Base-by-base conservation (phyloP, 345 rosid genomes). In the Heritiera fomes region DNA sequence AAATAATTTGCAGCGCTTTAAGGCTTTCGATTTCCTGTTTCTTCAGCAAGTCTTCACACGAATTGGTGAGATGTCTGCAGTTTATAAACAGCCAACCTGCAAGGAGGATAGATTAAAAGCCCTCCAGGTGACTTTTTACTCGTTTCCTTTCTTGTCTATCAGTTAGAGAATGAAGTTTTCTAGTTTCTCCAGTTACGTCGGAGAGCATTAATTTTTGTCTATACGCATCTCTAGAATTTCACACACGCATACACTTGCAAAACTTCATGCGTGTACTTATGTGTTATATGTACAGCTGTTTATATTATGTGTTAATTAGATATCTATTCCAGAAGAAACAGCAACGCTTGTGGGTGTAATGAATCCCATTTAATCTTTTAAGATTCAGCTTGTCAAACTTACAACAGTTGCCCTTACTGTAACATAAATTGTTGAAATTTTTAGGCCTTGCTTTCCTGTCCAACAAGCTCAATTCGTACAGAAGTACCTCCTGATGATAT, bases 391-490 rank as follows among this genome's bases (percentile, higher is more conserved):
- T 34, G 38, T 34, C 38, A 34, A 34, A 34, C 38, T 34, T 34
- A 34, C 38, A 34, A 34, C 38, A 34, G 38, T 34, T 34, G 38
- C 38, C 38, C 38, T 34, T 34, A 34, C 3, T 34, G 38, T 66
- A 43, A 46, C n/a, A 67, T 43, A 63, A 66, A 67, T n/a, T 10
- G 52, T 46, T 68, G n/a, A 45, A 41, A 68, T 45, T 68, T 84
- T 55, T 74, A 90, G 94, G 94, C 94, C 76, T 85, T 89, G 65
- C 74, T 89, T 69, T 82, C 92, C 45, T 90, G 94, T 68, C 94
- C 94, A 0, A 90, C 94, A 3, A 86, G 85, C 17, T 90, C 92
- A 40, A 89, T 90, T 70, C 92, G 83, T 34, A 87, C 91, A 0
- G 88, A 87, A 82, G 84, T 82, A 70, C 90, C 90, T 47, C 80